phyloP scores from a whole-genome alignment of 2,329 filamentous ascomycete genomes.

The Myriosclerotinia duriaeana region DNA sequence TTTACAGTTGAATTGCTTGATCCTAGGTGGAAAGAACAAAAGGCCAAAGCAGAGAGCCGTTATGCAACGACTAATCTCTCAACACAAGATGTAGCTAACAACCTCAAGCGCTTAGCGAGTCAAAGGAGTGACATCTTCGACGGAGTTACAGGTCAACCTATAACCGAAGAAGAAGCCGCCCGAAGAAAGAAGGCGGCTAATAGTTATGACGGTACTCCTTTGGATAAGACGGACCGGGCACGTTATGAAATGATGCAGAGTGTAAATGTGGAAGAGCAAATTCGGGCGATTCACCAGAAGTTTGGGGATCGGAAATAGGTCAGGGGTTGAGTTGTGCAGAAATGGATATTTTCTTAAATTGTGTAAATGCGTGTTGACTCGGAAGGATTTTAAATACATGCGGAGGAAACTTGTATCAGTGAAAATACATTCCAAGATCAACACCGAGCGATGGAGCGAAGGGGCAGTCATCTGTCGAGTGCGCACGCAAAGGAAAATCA shows the following conservation, averaged over 20 bases:
- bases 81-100: conserved; percentile 84
- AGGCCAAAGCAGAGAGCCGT: conserved; percentile 81
- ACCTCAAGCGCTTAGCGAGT: conserved; percentile 90
- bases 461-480: too few relatives aligned
- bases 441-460: too few relatives aligned
- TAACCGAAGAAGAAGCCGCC: conserved; percentile 71
- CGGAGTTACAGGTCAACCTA: conserved; percentile 62
- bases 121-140: conserved; percentile 89
- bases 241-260: conserved; percentile 58
- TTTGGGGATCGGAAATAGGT: conserved; percentile 43
- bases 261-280: conserved; percentile 83
- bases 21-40: conserved; percentile 93
- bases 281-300: conserved; percentile 65
- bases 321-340: background rate
- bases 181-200: conserved; percentile 72
- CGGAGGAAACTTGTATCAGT: too few relatives aligned
- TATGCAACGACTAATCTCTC: conserved; percentile 83
- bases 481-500: too few relatives aligned
- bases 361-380: background rate
- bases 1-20: conserved; percentile 77
- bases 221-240: conserved; percentile 56
- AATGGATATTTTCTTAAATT: background rate
- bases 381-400: background rate
- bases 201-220: conserved; percentile 63
- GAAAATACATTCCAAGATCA: too few relatives aligned